Evolutionary conservation across 352 stramenopile species (phyloP).

Genomic region (Peronospora tabacina): DNA sequence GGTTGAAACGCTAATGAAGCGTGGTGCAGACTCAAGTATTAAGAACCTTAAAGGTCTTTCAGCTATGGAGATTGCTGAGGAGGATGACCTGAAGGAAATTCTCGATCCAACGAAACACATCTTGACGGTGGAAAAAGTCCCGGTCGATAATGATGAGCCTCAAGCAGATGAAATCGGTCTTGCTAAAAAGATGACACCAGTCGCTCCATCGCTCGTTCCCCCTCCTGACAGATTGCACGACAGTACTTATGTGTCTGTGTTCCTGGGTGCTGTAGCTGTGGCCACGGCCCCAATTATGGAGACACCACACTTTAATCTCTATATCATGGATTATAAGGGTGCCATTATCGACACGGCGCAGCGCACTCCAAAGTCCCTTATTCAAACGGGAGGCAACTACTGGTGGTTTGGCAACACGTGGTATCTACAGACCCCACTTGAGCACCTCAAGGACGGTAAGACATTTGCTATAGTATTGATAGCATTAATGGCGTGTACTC

Average conservation of each 20-base stretch:
- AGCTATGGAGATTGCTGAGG: conserved; percentile 59
- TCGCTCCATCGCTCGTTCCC: conserved; percentile 37
- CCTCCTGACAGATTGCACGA: conserved; percentile 49
- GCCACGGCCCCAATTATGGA: conserved; percentile 81
- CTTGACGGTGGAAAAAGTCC: conserved; percentile 25
- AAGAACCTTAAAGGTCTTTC: conserved; percentile 65
- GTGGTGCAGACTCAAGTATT: conserved; percentile 64
- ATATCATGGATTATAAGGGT: conserved; percentile 72
- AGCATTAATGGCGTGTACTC: conserved; percentile 1
- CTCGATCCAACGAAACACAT: conserved; percentile 48
- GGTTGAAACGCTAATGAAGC: conserved; percentile 83
- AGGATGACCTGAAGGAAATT: conserved; percentile 76
- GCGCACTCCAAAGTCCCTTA: conserved; percentile 77
- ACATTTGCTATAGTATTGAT: not conserved
- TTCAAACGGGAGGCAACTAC: conserved; percentile 79
- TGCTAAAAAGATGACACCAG: conserved; percentile 16
- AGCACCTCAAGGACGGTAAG: conserved; percentile 81
- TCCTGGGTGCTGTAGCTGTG: conserved; percentile 71
- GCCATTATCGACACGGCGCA: conserved; percentile 63
- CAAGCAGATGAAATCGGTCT: conserved; percentile 20
- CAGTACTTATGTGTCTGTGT: conserved; percentile 84
- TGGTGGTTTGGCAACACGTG: conserved; percentile 88
- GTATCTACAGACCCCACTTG: conserved; percentile 77
- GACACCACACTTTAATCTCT: conserved; percentile 83
- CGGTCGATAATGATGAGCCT: conserved; percentile 16